Evolutionary conservation across 768 basidiomycete species (phyloP).

Genomic region (Boletales sp.): DNA sequence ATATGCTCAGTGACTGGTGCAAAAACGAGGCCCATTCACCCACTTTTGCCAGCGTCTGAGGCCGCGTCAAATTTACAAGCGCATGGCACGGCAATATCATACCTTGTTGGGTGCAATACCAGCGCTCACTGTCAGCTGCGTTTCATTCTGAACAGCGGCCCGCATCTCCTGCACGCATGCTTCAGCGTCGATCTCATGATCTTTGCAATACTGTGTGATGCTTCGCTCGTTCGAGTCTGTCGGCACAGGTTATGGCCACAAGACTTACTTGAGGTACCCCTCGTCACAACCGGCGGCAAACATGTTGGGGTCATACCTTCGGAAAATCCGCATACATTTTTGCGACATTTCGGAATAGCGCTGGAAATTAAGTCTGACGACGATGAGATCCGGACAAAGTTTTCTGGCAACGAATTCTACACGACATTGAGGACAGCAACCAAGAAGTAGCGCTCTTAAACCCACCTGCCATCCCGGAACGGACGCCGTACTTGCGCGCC

Average conservation of each 20-base stretch:
- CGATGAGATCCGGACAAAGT: slow-evolving; percentile 84
- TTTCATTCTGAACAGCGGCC: slow-evolving; percentile 66
- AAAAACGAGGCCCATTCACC: slow-evolving; percentile 36
- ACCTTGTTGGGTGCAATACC: slow-evolving; percentile 97
- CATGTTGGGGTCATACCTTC: slow-evolving; percentile 76
- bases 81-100: slow-evolving; percentile 24
- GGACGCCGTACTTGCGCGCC: slow-evolving; percentile 84
- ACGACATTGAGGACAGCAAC: background rate
- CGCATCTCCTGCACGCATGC: slow-evolving; percentile 82
- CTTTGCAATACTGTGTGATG: slow-evolving; percentile 80
- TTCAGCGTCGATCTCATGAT: slow-evolving; percentile 58
- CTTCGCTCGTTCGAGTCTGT: slow-evolving; percentile 36
- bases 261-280: slow-evolving; percentile 81
- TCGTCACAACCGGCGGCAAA: slow-evolving; percentile 80
- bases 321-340: slow-evolving; percentile 64
- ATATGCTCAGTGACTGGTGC: slow-evolving; percentile 1
- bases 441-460: background rate
- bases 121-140: slow-evolving; percentile 86
- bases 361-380: slow-evolving; percentile 54
- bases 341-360: slow-evolving; percentile 70
- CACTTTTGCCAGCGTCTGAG: slow-evolving; percentile 89
- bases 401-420: slow-evolving; percentile 89
- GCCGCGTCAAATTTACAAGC: slow-evolving; percentile 13
- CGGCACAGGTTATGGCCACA: background rate
- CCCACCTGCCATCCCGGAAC: slow-evolving; percentile 93